These are phyloP conservation scores for Jatropha curcas DNA, from an alignment of 345 rosid genomes.

Conservation along the genomic window DNA sequence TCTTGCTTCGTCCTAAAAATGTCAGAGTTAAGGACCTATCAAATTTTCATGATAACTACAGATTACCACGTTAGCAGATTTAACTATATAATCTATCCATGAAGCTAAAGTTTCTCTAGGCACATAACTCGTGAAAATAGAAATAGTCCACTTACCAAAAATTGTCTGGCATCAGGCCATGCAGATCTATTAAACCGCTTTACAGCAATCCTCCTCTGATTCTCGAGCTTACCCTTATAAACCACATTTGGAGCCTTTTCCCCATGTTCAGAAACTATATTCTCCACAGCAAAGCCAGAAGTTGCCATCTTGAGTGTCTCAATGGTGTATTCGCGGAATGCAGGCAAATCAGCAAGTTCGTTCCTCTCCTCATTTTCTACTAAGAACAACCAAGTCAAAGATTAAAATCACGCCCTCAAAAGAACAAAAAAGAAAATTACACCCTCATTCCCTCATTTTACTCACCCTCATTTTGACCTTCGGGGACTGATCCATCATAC, in stretches of 20 bases:
- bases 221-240: conserved; percentile 45
- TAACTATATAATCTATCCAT: neutral
- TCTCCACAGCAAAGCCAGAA: conserved; percentile 44
- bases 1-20: conserved; percentile 47
- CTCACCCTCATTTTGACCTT: conserved; percentile 36
- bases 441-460: no score
- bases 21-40: neutral
- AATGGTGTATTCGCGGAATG: conserved; percentile 37
- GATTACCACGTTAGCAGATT: neutral
- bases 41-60: neutral
- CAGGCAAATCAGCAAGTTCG: conserved; percentile 29
- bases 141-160: conserved; percentile 31
- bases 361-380: conserved; percentile 31
- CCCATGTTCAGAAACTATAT: conserved; percentile 53
- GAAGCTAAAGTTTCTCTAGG: neutral
- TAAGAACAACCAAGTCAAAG: conserved; percentile 10
- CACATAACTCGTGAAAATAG: neutral
- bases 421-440: conserved; percentile 11
- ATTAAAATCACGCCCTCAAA: conserved; percentile 11
- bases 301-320: conserved; percentile 47
- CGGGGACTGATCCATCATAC: conserved; percentile 26
- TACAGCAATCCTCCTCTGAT: conserved; percentile 43
- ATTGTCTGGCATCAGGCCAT: conserved; percentile 48
- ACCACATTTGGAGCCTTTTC: conserved; percentile 51
- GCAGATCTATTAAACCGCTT: conserved; percentile 46